phyloP scores from a whole-genome alignment of 1,139 yeast genomes.

The Geotrichum australiense region DNA sequence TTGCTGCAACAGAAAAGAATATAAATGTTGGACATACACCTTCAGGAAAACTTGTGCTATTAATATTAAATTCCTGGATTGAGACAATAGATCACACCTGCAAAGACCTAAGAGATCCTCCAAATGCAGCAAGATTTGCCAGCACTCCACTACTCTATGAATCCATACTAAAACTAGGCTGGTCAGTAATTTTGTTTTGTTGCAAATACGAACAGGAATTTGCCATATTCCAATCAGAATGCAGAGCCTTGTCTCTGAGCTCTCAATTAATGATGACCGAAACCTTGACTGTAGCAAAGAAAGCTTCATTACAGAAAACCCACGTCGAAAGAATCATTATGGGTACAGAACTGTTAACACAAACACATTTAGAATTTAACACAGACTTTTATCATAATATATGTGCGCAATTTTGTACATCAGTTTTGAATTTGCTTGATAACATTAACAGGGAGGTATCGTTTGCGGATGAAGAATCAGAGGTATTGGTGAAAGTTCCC shows the following conservation, averaged over 20 bases:
- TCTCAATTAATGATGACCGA: slow-evolving; percentile 7
- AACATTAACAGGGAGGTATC: not conserved
- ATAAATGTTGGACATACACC: not conserved
- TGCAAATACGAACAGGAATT: slow-evolving; percentile 4
- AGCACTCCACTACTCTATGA: slow-evolving; percentile 10
- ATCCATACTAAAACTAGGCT: slow-evolving; percentile 5
- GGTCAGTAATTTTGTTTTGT: slow-evolving; percentile 4
- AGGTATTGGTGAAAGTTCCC: slow-evolving; percentile 3
- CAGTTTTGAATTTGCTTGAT: slow-evolving; percentile 3
- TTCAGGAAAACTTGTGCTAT: slow-evolving; percentile 4
- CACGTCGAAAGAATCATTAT: slow-evolving; percentile 6
- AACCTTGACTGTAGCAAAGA: slow-evolving; percentile 3
- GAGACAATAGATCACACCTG: slow-evolving; percentile 3
- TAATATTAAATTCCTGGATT: not conserved
- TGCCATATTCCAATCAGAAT: slow-evolving; percentile 9
- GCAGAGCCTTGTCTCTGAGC: slow-evolving; percentile 10
- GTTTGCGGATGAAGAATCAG: slow-evolving; percentile 9
- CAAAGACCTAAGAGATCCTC: slow-evolving; percentile 6
- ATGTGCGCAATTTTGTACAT: slow-evolving; percentile 8
- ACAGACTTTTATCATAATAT: slow-evolving; percentile 13
- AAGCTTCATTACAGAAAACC: slow-evolving; percentile 4
- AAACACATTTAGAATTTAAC: slow-evolving; percentile 2
- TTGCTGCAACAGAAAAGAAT: not conserved
- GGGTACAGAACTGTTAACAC: slow-evolving; percentile 5
- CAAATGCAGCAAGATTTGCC: slow-evolving; percentile 5